Conservation (phyloP, 306 rosid species). For the Vigna nakashimae region DNA sequence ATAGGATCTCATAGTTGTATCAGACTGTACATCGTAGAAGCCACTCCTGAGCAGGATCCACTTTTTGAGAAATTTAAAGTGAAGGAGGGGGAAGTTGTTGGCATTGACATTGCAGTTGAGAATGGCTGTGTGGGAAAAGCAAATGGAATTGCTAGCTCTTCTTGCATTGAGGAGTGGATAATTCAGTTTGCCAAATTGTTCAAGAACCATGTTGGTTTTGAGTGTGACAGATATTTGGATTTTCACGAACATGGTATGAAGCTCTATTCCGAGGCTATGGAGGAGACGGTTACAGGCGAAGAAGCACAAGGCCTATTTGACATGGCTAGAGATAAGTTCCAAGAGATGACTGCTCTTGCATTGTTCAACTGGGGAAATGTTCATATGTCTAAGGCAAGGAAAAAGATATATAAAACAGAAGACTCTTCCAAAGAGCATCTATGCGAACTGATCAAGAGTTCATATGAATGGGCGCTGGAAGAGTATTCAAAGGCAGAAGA, state of each 20-base stretch:
- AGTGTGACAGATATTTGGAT: slow-evolving; percentile 78
- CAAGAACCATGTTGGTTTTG: slow-evolving; percentile 81
- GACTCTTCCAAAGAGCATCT: slow-evolving; percentile 63
- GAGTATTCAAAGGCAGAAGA: slow-evolving; percentile 72
- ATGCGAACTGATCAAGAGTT: slow-evolving; percentile 55
- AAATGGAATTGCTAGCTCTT: slow-evolving; percentile 56
- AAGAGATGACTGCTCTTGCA: slow-evolving; percentile 94
- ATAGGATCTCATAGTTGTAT: slow-evolving; percentile 64
- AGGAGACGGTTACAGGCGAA: slow-evolving; percentile 83
- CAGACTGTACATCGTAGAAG: slow-evolving; percentile 73
- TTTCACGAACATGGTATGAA: slow-evolving; percentile 86
- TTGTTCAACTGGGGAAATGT: slow-evolving; percentile 97
- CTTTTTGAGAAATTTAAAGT: slow-evolving; percentile 58
- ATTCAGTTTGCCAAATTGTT: slow-evolving; percentile 79
- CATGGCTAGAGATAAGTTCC: slow-evolving; percentile 80
- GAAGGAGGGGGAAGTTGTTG: slow-evolving; percentile 39
- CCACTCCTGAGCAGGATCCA: slow-evolving; percentile 69
- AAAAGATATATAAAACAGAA: slow-evolving; percentile 67
- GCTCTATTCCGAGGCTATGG: slow-evolving; percentile 95
- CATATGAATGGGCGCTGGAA: slow-evolving; percentile 74
- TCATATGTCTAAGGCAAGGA: slow-evolving; percentile 82
- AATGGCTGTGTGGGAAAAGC: slow-evolving; percentile 52
- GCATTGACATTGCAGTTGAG: slow-evolving; percentile 41
- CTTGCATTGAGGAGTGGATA: slow-evolving; percentile 94
- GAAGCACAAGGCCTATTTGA: slow-evolving; percentile 86